phyloP scores from a whole-genome alignment of 805 yeast genomes.

The Candida patagonica region DNA sequence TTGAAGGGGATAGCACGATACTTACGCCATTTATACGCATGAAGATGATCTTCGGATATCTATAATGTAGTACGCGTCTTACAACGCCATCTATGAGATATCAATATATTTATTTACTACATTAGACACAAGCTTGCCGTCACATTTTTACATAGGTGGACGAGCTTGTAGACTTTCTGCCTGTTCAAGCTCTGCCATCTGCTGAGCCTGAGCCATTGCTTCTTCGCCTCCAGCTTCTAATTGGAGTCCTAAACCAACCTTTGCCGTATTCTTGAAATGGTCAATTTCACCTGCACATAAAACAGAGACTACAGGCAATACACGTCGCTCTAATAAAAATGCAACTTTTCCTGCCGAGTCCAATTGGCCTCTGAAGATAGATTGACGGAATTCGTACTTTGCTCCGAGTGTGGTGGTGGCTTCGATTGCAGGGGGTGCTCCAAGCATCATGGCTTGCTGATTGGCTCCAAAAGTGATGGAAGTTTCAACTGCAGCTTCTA shows the following conservation, averaged over 20 bases:
- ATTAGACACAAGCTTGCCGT: no score
- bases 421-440: conserved; percentile 76
- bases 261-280: conserved; percentile 68
- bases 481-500: conserved; percentile 45
- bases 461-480: conserved; percentile 21
- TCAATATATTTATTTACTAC: no score
- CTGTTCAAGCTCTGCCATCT: conserved; percentile 9
- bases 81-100: no score
- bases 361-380: conserved; percentile 89
- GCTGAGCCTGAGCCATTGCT: conserved; percentile 49
- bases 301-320: conserved; percentile 82
- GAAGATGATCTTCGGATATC: no score
- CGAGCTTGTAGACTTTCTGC: conserved; percentile 18
- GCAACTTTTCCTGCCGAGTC: conserved; percentile 87
- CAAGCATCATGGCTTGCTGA: conserved; percentile 68
- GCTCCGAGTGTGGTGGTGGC: conserved; percentile 93
- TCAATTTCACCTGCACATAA: conserved; percentile 89
- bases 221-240: conserved; percentile 93
- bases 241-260: conserved; percentile 89
- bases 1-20: no score
- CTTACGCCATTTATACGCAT: no score
- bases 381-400: conserved; percentile 95
- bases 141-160: conserved; percentile 22
- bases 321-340: conserved; percentile 85
- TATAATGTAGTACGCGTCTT: no score